These are phyloP conservation scores for Naganishia albida DNA, from an alignment of 1,284 basidiomycete genomes.

Conservation along the genomic window DNA sequence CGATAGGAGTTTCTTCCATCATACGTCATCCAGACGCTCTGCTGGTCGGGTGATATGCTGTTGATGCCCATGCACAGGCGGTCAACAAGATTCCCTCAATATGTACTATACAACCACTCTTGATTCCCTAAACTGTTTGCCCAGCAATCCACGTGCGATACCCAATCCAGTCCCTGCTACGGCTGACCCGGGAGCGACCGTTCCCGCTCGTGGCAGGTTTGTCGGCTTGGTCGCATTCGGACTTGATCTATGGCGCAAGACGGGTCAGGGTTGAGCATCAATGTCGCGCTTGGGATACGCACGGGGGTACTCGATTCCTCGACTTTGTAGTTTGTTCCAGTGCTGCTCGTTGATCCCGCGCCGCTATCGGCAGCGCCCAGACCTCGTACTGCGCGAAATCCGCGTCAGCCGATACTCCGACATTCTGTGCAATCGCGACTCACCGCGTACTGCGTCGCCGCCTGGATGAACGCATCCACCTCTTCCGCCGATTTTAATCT, in stretches of 20 bases:
- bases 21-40: too few species aligned
- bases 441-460: constrained; percentile 53
- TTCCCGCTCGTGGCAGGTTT: constrained; percentile 9
- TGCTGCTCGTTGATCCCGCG: constrained; percentile 11
- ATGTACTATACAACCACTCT: constrained; percentile 5
- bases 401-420: not conserved
- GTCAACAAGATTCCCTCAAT: not conserved
- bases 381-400: constrained; percentile 2
- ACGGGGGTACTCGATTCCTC: constrained; percentile 21
- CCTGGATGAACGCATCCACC: constrained; percentile 45
- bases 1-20: too few species aligned
- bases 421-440: constrained; percentile 35
- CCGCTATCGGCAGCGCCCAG: constrained; percentile 22
- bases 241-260: constrained; percentile 6
- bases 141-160: constrained; percentile 14
- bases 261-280: not conserved
- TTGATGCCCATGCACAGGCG: too few species aligned
- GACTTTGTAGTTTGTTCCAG: constrained; percentile 3
- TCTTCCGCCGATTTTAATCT: constrained; percentile 50
- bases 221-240: constrained; percentile 23
- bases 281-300: not conserved
- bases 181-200: constrained; percentile 13
- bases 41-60: too few species aligned
- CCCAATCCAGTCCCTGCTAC: constrained; percentile 18
- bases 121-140: not conserved